phyloP scores from a whole-genome alignment of 805 yeast genomes.

The Komagataella mondaviorum region DNA sequence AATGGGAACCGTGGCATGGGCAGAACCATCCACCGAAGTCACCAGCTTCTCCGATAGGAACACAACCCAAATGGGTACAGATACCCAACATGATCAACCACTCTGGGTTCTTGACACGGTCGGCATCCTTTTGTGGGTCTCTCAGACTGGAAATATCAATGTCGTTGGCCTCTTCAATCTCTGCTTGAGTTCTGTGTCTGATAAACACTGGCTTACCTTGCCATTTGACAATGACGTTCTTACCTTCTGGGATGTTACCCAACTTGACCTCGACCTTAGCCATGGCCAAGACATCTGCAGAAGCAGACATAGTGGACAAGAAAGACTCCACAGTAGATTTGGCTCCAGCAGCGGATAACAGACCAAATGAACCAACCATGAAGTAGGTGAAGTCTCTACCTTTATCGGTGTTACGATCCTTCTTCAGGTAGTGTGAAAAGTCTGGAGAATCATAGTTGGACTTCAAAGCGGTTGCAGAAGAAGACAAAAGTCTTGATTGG shows the following conservation, averaged over 20 bases:
- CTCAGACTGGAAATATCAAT: constrained; percentile 70
- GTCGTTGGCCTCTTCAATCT: constrained; percentile 86
- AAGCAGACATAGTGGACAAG: constrained; percentile 88
- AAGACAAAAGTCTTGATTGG: constrained; percentile 33
- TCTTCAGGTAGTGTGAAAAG: constrained; percentile 68
- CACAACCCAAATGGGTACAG: constrained; percentile 99
- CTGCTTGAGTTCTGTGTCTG: constrained; percentile 93
- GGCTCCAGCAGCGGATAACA: constrained; percentile 86
- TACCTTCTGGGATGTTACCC: constrained; percentile 90
- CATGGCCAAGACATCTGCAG: constrained; percentile 98
- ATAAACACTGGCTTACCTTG: constrained; percentile 99
- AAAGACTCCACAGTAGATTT: constrained; percentile 92
- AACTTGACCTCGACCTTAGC: constrained; percentile 98
- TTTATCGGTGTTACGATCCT: constrained; percentile 48
- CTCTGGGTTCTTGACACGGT: constrained; percentile 93
- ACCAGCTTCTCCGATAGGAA: constrained; percentile 99
- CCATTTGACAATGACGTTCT: constrained; percentile 98
- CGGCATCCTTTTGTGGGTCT: constrained; percentile 89
- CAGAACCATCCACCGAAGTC: constrained; percentile 99
- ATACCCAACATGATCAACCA: constrained; percentile 99
- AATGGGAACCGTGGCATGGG: constrained; percentile 99
- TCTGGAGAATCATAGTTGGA: constrained; percentile 88
- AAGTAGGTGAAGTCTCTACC: constrained; percentile 86
- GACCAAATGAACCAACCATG: constrained; percentile 94
- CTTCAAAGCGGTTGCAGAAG: constrained; percentile 38